Evolutionary conservation across 2,329 filamentous ascomycete species (phyloP), one percentile per base, ranked within the genome.

Genomic region (Cercospora sojina): DNA sequence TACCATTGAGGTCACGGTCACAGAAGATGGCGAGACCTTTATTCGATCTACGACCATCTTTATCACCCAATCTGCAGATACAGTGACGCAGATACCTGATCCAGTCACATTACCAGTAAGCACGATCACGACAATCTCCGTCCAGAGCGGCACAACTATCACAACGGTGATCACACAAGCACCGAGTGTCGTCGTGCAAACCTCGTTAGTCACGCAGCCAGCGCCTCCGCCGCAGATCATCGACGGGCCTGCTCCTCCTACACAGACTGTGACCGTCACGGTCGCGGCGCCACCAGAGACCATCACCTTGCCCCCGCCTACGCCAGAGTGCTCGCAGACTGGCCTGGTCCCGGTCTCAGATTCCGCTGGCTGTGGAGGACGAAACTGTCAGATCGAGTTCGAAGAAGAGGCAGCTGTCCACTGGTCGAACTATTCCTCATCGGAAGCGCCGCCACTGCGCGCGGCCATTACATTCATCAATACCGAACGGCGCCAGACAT

Each of bases 391-490:
- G 32, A 25, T 74, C 9, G 64, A 70, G 20, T 70, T 72, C 18
- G 59, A 71, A 23, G 51, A 70, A n/a, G 68, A 53, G 3, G 65
- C 68, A 3, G 66, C 62, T 5, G 66, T 71, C 1, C 51, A 69
- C n/a, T 74, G 72, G 72, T n/a, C 12, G 0, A n/a, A 62, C 6
- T 27, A 2, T 20, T 23, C 65, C 0, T 1, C 1, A 0, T 3
- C 1, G 1, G 35, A 65, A 20, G 62, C 49, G 6, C 68, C 71
- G 3, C 64, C 68, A 0, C 55, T 72, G 10, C 38, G 59, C 7
- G 73, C 72, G 4, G 67, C 65, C 9, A 12, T 70, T 5, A 57
- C 64, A 1, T 73, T 72, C 59, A 57, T 68, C 16, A 70, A 73
- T n/a, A 59, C 66, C 10, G 56, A 59, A 1, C 47, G 32, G 2